Evolutionary conservation across 345 rosid genomes (phyloP), one percentile per base, ranked within the genome.

Genomic region (Zanthoxylum bungeanum): DNA sequence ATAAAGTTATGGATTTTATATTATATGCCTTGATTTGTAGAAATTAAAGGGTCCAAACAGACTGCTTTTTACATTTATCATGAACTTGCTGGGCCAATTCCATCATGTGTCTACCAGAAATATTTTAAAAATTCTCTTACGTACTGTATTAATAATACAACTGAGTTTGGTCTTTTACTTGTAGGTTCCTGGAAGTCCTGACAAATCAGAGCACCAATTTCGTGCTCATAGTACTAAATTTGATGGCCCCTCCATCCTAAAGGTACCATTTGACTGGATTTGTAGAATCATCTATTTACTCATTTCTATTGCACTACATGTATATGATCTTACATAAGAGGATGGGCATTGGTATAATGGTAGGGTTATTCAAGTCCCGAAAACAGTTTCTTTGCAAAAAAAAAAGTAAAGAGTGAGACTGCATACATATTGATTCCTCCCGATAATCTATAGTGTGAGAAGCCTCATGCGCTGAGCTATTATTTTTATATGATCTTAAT

Each of bases 221-320:
- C 65, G 55, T 49, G 64, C 57, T 56, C 71, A 66, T 69, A 73
- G 77, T 77, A 57, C 78, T 27, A 79, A 79, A 70, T 67, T 69
- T 66, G 82, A 84, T 77, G 88, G 82, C 33, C 64, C 82, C 44
- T 78, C 84, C 27, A 75, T 73, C 74, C 77, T 75, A 30, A 76
- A 77, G 88, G 84, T 81, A 74, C 56, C 44, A 0, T 69, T 55
- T 71, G 9, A 40, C 67, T 62, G 75, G 19, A 28, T 72, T 40
- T n/a, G 9, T 59, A 24, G 36, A 66, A 24, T 61, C 39, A 69
- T 68, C 5, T 17, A n/a, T 60, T 60, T 60, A 60, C 42, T 5
- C 10, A 39, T 51, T 50, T 51, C 47, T 21, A 5, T n/a, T 5
- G 1, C 22, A n/a, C n/a, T n/a, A n/a, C n/a, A n/a, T n/a, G 9